A percentile compares a stretch with the other conserved stretches of the same genome.
phyloP scores from a whole-genome alignment of 345 rosid species.

The Ceriops zippeliana region DNA sequence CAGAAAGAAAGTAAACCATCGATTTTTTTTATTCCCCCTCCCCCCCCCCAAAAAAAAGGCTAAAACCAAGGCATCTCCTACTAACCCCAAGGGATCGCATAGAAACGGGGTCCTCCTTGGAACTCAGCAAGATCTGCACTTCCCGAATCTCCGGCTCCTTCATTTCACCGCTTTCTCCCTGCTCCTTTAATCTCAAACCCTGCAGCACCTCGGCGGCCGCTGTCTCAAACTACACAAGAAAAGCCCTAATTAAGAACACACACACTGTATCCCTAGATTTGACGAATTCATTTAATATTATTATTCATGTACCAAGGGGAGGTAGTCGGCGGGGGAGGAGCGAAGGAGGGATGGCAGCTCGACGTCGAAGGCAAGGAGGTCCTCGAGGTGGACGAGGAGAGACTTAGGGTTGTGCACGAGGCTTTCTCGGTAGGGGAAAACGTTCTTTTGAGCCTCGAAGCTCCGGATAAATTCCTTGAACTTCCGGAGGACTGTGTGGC shows the following conservation, averaged over 20 bases:
- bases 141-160: conserved; percentile 62
- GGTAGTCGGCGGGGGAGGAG: conserved; percentile 70
- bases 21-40: background rate
- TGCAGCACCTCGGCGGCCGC: conserved; percentile 88
- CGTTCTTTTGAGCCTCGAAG: conserved; percentile 66
- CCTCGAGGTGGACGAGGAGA: conserved; percentile 69
- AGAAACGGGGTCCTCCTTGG: conserved; percentile 76
- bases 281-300: background rate
- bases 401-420: conserved; percentile 69
- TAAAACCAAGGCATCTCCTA: background rate
- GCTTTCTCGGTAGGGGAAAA: conserved; percentile 81
- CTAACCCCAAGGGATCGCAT: conserved; percentile 86
- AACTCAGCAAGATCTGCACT: conserved; percentile 77
- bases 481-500: conserved; percentile 67
- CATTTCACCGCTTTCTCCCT: conserved; percentile 74
- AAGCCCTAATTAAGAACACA: background rate
- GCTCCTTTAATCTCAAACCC: conserved; percentile 69
- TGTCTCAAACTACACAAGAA: conserved; percentile 61
- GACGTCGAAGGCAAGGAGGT: conserved; percentile 71
- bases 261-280: background rate
- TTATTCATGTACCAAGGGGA: conserved; percentile 51
- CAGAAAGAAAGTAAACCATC: too few relatives aligned
- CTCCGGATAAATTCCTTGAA: conserved; percentile 87
- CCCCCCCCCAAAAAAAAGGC: background rate
- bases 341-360: conserved; percentile 82